phyloP scores from a whole-genome alignment of 257 asterid species.

The Nicotiana undulata region DNA sequence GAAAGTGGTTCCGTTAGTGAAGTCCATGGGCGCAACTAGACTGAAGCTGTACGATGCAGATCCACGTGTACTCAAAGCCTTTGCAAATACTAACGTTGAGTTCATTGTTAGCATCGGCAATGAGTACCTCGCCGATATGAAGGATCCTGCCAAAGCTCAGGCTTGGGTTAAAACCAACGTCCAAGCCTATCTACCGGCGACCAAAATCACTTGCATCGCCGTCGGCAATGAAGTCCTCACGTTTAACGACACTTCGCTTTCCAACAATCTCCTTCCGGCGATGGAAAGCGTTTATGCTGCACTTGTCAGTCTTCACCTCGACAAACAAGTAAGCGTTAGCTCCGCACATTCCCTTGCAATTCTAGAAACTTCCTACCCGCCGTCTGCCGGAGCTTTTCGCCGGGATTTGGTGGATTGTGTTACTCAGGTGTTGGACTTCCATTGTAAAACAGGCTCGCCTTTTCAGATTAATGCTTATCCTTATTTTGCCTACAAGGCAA shows the following conservation, averaged over 20 bases:
- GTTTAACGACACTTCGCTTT: slow-evolving; percentile 46
- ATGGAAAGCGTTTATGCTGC: slow-evolving; percentile 65
- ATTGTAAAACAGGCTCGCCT: slow-evolving; percentile 54
- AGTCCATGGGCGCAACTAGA: slow-evolving; percentile 63
- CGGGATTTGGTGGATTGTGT: slow-evolving; percentile 38
- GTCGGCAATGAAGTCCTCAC: slow-evolving; percentile 85
- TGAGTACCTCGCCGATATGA: slow-evolving; percentile 41
- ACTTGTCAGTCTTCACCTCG: slow-evolving; percentile 43
- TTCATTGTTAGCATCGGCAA: slow-evolving; percentile 66
- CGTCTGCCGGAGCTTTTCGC: slow-evolving; percentile 70
- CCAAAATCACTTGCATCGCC: slow-evolving; percentile 61
- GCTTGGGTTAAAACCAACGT: slow-evolving; percentile 74
- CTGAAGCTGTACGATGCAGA: slow-evolving; percentile 83
- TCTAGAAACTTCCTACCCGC: slow-evolving; percentile 68
- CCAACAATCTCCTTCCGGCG: slow-evolving; percentile 61
- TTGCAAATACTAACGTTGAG: slow-evolving; percentile 68
- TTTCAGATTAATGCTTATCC: slow-evolving; percentile 73
- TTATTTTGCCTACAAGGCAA: slow-evolving; percentile 63
- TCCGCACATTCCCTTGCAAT: slow-evolving; percentile 73
- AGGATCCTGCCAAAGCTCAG: slow-evolving; percentile 52
- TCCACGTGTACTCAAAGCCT: slow-evolving; percentile 65
- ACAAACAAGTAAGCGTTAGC: slow-evolving; percentile 52
- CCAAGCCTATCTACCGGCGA: slow-evolving; percentile 52
- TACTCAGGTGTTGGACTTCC: slow-evolving; percentile 51
- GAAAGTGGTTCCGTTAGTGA: slow-evolving; percentile 50